A percentile compares a stretch with the other conserved stretches of the same genome.
These are phyloP conservation scores for Naganishia onofrii DNA, from an alignment of 768 basidiomycete genomes.

Conservation along the genomic window DNA sequence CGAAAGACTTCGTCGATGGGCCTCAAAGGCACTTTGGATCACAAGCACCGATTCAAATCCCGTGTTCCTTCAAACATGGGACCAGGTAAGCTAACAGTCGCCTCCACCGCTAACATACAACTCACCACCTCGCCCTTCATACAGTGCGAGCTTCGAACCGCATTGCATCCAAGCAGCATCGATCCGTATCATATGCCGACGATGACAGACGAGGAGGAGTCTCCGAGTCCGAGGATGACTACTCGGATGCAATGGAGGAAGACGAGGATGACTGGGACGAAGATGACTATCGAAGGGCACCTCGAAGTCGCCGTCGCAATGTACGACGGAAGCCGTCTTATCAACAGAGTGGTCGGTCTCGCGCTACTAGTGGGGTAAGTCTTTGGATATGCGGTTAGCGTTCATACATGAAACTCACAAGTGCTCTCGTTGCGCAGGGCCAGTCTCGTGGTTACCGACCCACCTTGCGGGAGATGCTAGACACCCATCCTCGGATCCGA, in stretches of 20 bases:
- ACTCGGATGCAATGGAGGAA: slow-evolving; percentile 31
- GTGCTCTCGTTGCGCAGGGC: not conserved
- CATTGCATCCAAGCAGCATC: slow-evolving; percentile 44
- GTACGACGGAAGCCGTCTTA: slow-evolving; percentile 10
- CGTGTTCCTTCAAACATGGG: slow-evolving; percentile 30
- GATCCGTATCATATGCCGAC: slow-evolving; percentile 47
- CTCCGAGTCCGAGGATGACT: slow-evolving; percentile 28
- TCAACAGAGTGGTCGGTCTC: slow-evolving; percentile 4
- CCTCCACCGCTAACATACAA: not conserved
- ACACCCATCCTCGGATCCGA: slow-evolving; percentile 44
- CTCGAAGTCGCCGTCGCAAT: slow-evolving; percentile 3
- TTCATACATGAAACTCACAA: not conserved
- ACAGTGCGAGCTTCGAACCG: slow-evolving; percentile 46
- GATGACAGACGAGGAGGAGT: slow-evolving; percentile 37
- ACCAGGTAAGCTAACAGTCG: slow-evolving; percentile 9
- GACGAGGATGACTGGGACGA: slow-evolving; percentile 49
- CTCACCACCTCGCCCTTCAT: not conserved
- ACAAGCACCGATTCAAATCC: slow-evolving; percentile 27
- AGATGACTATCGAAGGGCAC: slow-evolving; percentile 20
- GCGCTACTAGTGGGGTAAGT: not conserved
- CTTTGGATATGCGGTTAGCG: no score
- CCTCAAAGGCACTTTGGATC: slow-evolving; percentile 24
- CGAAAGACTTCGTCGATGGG: slow-evolving; percentile 31
- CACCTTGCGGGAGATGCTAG: slow-evolving; percentile 44
- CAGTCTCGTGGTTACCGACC: slow-evolving; percentile 32